A percentile compares a stretch with the other conserved stretches of the same genome.
These are phyloP conservation scores for Mimosa bimucronata DNA, from an alignment of 306 rosid genomes.

Conservation along the genomic window DNA sequence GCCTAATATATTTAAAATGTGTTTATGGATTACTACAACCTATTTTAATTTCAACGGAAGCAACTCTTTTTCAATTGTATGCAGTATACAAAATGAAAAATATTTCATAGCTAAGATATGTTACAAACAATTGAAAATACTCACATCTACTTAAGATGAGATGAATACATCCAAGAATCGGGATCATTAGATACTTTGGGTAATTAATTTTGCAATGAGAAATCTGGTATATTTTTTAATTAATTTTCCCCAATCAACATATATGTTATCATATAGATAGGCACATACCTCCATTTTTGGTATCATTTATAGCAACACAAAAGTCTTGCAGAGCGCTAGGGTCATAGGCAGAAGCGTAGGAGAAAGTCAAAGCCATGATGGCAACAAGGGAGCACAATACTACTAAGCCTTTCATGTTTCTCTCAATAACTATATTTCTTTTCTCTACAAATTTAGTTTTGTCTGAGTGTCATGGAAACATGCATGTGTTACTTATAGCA, in stretches of 20 bases:
- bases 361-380: not conserved
- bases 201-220: not conserved
- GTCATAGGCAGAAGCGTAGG: constrained; percentile 41
- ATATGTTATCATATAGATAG: not conserved
- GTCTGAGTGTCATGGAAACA: not conserved
- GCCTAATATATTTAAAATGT: too few relatives aligned
- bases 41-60: too few relatives aligned
- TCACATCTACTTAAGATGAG: too few relatives aligned
- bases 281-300: constrained; percentile 40
- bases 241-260: too few relatives aligned
- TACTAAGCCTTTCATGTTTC: not conserved
- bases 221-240: too few relatives aligned
- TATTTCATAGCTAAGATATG: not conserved
- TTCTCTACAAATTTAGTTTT: not conserved
- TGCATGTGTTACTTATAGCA: not conserved
- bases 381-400: not conserved
- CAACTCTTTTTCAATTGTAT: not conserved
- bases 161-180: too few relatives aligned
- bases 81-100: too few relatives aligned
- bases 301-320: constrained; percentile 45
- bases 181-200: too few relatives aligned
- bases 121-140: not conserved
- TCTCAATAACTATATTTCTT: not conserved
- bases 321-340: constrained; percentile 48
- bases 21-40: too few relatives aligned